A percentile compares a stretch with the other conserved stretches of the same genome.
Conservation (phyloP, 352 stramenopile genomes). For the Pythium chondricola region DNA sequence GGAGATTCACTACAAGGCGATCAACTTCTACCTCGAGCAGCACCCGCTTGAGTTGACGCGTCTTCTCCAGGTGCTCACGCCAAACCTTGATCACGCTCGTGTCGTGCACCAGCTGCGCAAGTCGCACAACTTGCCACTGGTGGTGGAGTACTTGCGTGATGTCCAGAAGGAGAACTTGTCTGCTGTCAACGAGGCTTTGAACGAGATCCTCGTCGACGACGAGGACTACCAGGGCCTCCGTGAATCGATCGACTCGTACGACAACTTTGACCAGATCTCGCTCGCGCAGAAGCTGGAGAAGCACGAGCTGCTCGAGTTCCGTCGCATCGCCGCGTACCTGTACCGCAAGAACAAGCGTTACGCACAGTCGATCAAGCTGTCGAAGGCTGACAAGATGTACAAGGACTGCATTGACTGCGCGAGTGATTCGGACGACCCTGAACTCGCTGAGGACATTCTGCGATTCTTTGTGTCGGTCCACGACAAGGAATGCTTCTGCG, state of each 20-base stretch:
- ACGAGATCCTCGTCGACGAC: slow-evolving; percentile 95
- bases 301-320: slow-evolving; percentile 99
- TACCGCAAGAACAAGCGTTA: slow-evolving; percentile 99
- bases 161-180: slow-evolving; percentile 99
- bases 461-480: slow-evolving; percentile 98
- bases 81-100: slow-evolving; percentile 97
- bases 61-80: slow-evolving; percentile 97
- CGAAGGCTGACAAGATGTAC: slow-evolving; percentile 99
- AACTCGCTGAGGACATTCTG: slow-evolving; percentile 97
- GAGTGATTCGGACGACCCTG: slow-evolving; percentile 92
- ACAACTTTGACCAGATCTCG: slow-evolving; percentile 99
- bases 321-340: slow-evolving; percentile 98
- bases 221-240: slow-evolving; percentile 97
- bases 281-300: slow-evolving; percentile 98
- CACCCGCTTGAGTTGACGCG: slow-evolving; percentile 96
- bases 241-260: slow-evolving; percentile 97
- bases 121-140: slow-evolving; percentile 95
- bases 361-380: slow-evolving; percentile 96
- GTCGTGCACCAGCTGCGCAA: slow-evolving; percentile 98
- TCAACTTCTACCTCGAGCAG: slow-evolving; percentile 98
- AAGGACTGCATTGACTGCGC: slow-evolving; percentile 99
- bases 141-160: slow-evolving; percentile 96
- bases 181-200: slow-evolving; percentile 98
- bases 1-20: slow-evolving; percentile 99
- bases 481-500: slow-evolving; percentile 99